Percentiles rank a stretch among this genome's conserved stretches.
phyloP scores from a whole-genome alignment of 2,329 filamentous ascomycete genomes.

The Penicillium sp. region DNA sequence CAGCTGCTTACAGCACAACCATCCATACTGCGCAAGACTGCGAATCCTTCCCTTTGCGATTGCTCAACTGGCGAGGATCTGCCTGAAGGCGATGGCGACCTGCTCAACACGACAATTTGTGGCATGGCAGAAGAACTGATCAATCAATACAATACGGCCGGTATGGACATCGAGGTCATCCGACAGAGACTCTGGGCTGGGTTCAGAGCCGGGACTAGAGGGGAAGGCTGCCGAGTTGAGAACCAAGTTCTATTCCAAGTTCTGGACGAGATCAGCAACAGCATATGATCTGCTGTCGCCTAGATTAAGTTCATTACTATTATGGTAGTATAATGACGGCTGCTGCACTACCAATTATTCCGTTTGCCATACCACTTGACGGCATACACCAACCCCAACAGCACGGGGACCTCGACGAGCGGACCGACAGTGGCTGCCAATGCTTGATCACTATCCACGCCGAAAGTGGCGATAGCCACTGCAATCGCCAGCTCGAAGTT shows the following conservation, averaged over 20 bases:
- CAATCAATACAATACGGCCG: constrained; percentile 39
- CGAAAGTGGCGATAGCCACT: constrained; percentile 80
- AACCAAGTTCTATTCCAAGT: constrained; percentile 47
- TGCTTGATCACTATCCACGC: constrained; percentile 74
- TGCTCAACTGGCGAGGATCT: constrained; percentile 18
- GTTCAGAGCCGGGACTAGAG: constrained; percentile 31
- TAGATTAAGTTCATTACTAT: constrained; percentile 2
- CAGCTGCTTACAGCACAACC: not conserved
- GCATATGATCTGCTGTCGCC: constrained; percentile 18
- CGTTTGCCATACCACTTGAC: constrained; percentile 48
- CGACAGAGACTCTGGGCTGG: constrained; percentile 36
- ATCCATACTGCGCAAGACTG: not conserved
- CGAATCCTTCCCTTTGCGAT: constrained; percentile 24
- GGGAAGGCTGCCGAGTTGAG: constrained; percentile 40
- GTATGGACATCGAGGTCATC: constrained; percentile 39
- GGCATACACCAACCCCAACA: constrained; percentile 75
- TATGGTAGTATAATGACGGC: not conserved
- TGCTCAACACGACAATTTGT: constrained; percentile 40
- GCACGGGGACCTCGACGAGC: constrained; percentile 81
- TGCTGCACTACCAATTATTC: constrained; percentile 23
- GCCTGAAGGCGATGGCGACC: constrained; percentile 19
- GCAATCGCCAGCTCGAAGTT: constrained; percentile 93
- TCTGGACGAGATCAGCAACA: constrained; percentile 40
- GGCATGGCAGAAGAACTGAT: constrained; percentile 42
- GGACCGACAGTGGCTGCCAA: constrained; percentile 82